Base-by-base conservation (phyloP, 2,329 filamentous ascomycete species). In the Aspergillus aculeatus region DNA sequence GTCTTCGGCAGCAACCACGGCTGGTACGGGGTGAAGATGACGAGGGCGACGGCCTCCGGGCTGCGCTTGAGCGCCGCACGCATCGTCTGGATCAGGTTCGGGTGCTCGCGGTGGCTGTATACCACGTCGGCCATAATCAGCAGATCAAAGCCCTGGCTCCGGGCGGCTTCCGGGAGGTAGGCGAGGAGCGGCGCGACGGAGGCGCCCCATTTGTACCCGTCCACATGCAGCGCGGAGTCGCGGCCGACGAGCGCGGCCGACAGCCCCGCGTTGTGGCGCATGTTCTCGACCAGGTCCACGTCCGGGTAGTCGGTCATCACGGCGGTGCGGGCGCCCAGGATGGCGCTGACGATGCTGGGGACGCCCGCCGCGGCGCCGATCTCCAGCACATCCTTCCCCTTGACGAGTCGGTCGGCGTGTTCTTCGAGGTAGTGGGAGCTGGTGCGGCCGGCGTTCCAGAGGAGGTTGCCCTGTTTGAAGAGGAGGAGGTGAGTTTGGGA, bases 11-110 rank as follows among this genome's bases (percentile, higher is more conserved):
- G 82, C 71, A 97, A 80, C 93, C 93, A 97, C 1, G 94, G 93
- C 63, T 95, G 83, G 77, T 98, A 96, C 21, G 91, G 93, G 0
- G 93, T 96, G 79, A 97, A 98, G 75, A 97, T 96, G 7, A 97
- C 92, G 68, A 93, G 84, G 2, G 92, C 92, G 56, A 82, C 83
- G 52, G 88, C 85, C 2, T 79, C 79, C 3, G 73, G 68, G 3
- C 78, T 75, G 62, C 78, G 81, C 66, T 82, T 84, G 68, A 97
- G 76, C 16, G 89, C 90, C 70, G 83, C 73, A 68, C 84, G 80
- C 61, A 97, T 84, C 4, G 89, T 92, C 64, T 84, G 82, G 64
- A 96, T 81, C 61, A 97, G 81, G 69, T 91, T 92, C 2, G 77
- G 80, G 71, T 97, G 94, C 78, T 96, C 92, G 4, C 88, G 89